Base-by-base conservation (phyloP, 192 early-diverging fungal genomes). In the Rhizophagus sp. region DNA sequence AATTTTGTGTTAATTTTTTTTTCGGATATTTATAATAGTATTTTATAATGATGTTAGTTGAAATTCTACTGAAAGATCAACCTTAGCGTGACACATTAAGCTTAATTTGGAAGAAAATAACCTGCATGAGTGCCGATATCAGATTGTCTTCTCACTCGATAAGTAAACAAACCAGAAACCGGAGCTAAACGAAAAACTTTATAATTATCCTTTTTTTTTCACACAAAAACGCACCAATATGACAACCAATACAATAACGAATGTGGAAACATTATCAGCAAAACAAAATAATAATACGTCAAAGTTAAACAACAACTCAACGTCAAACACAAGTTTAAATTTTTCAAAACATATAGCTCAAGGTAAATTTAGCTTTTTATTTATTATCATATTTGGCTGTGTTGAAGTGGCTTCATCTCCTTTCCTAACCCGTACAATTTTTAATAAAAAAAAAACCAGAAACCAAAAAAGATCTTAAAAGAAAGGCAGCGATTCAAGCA, bases 401-500 rank as follows among this genome's bases (percentile, higher is more conserved):
- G 67, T 68, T 68, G 34, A 12, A 68, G 67, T 68, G 67, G 67
- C 67, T 68, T 66, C 67, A 68, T 68, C 67, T 68, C 34, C 6
- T 68, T 30, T 65, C 27, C 27, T 65, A 57, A 57, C 27, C 27
- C 11, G 27, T 27, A 65, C n/a, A 65, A 8, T 65, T 65, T 27
- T 27, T 68, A 19, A 30, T 30, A 68, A 22, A 68, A 39, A n/a
- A 68, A 36, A 27, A 19, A 68, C 25, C 17, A 68, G 25, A 68
- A 34, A 68, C 10, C 67, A 34, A 68, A 17, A 68, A 68, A 68
- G 67, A 68, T 34, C 67, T 68, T 19, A 78, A 67, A 66, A 78
- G 61, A 50, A 66, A 64, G 4, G 76, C 62, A 5, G 76, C 76
- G 49, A 78, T 65, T 27, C 76, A 78, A 62, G 62, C 76, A 15